Base-by-base conservation (phyloP, 768 basidiomycete species). In the Tulasnella sp. region DNA sequence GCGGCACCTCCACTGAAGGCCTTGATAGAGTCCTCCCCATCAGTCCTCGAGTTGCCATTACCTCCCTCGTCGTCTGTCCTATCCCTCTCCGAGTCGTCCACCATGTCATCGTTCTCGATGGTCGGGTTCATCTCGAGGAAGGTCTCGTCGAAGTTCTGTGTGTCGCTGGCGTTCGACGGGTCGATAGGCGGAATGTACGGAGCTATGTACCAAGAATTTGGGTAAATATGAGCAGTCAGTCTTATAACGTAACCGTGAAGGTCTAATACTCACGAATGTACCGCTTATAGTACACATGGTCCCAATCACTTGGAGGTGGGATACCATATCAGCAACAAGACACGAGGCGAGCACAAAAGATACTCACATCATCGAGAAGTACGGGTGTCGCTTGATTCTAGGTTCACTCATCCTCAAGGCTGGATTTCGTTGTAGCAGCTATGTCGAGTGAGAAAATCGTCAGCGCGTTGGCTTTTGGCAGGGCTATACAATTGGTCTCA, bases 91-190 rank as follows among this genome's bases (percentile, higher is more conserved):
- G 65, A 64, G 12, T 64, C 53, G 17, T 68, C 65, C 10, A 61
- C 59, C 10, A 60, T 63, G 9, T 56, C 62, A 7, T 79, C 76
- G 25, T 66, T 65, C 63, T 92, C 87, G 62, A 98, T 81, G 49
- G 88, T 84, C 22, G 92, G 90, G 64, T 87, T 85, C 88, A 98
- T 94, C 68, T 88, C 88, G 60, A 98, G 78, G 81, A 96, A 98
- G 42, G 89, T 84, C 63, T 93, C 89, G 70, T 98, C 94, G 70
- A 98, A 99, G 73, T 98, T 97, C 70, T 90, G 89, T 64, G 90
- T 93, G 78, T 99, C 96, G 66, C 84, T 83, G 62, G 92, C 92
- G 72, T 94, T 90, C 44, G 81, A 80, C 21, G 88, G 86, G 69
- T 93, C 89, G 68, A 92, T 89, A 29, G 86, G 86, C 15, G 90